Base-by-base conservation (phyloP, 768 basidiomycete species). In the Russula sp. region DNA sequence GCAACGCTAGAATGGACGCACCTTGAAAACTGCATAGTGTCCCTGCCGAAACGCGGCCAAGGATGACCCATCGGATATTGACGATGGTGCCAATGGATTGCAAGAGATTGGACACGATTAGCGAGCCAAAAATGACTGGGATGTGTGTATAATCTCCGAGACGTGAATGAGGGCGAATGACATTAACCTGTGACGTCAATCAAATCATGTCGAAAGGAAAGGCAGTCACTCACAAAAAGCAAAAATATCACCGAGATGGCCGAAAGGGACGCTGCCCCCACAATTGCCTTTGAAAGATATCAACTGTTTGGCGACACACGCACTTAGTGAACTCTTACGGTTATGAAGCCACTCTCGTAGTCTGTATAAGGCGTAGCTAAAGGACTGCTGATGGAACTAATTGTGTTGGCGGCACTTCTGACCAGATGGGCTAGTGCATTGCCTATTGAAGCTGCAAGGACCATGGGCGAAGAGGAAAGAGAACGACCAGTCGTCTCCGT, bases 81-180 rank as follows among this genome's bases (percentile, higher is more conserved):
- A 76, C 56, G 42, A 73, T 53, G 0, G 74, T 70, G 9, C 73
- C 74, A 13, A 73, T 59, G 38, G 72, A 67, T 54, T 75, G 75
- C 39, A 74, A 36, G 41, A 73, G 18, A 56, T 75, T 75, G 50
- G 75, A 66, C 25, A 69, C 29, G 13, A 75, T 56, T 11, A 75
- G 67, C 3, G 72, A 75, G 36, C 68, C 61, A 42, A 74, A 71
- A 48, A 71, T 65, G 11, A 71, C 64, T 38, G 70, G 63, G 45
- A 74, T 62, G 52, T 74, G 68, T 6, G 68, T 72, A 35, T 67
- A 60, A 13, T 63, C 56, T 25, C 61, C 64, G 11, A 65, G 63
- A 52, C 65, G 66, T 1, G 59, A 56, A 14, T 56, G 60, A 29
- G 64, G 46, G 3, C 67, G 67, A 32, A 65, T 22, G 7, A 41